Evolutionary conservation across 2,329 filamentous ascomycete species (phyloP), one percentile per base, ranked within the genome.

Genomic region (Magnaporthales sp.): DNA sequence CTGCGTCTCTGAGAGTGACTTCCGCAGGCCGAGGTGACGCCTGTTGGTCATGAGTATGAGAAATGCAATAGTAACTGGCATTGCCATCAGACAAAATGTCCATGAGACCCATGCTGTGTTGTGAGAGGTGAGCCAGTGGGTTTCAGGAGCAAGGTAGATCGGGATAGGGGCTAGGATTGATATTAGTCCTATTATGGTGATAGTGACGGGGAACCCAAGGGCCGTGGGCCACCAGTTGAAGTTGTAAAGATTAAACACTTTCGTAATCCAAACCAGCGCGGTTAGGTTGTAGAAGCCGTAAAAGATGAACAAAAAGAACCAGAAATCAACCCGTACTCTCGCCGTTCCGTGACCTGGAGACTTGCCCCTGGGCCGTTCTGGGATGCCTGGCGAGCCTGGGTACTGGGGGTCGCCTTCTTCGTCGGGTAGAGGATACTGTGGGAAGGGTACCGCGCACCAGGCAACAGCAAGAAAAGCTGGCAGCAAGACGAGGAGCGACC

Each of bases 241-340:
- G 68, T 84, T 86, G 79, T 90, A 90, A 26, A 90, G 80, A 71
- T 90, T 90, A 75, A 90, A 90, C 5, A 90, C 83, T 72, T 89
- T 90, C 63, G 88, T 90, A 73, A 90, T 89, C 86, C 87, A 90
- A 60, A 54, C 64, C 70, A 90, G 77, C 2, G 87, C 88, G 4
- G 86, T 88, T 27, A 89, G 72, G 73, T 88, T 89, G 76, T 90
- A 90, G 70, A 89, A 84, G 67, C 86, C 86, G 74, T 90, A 90
- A 77, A 89, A 90, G 67, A 89, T 84, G 63, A 89, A 83, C 51
- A 90, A 79, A 72, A 90, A 90, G 79, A 89, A 89, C 87, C 88
- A 90, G 72, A 90, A 90, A 77, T 88, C 89, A 70, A 90, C 83
- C 69, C 85, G 83, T 4, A 90, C 87, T 58, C 84, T 80, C 6